Evolutionary conservation across 192 early-diverging fungal species (phyloP).

Genomic region (Linnemannia zychae): DNA sequence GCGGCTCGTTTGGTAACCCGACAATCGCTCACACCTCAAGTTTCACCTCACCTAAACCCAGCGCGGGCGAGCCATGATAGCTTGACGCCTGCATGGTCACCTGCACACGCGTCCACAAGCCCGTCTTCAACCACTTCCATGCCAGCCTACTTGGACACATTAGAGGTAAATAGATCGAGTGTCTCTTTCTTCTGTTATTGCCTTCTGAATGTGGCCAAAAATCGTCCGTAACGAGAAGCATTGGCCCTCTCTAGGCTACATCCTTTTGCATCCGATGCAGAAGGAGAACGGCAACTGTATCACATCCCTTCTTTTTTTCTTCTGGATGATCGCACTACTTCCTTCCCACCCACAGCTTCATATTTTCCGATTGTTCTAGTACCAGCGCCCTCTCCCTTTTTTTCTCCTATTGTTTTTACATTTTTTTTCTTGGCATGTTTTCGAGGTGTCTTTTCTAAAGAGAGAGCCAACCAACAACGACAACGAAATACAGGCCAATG

Average conservation of each 20-base stretch:
- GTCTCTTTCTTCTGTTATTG: background rate
- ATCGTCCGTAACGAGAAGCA: background rate
- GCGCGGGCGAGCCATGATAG: background rate
- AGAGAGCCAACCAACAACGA: no score
- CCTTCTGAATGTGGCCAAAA: background rate
- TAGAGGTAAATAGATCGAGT: constrained; percentile 37
- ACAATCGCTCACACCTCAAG: constrained; percentile 31
- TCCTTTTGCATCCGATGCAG: background rate
- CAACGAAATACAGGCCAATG: background rate
- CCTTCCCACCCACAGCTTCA: background rate
- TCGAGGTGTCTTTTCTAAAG: background rate
- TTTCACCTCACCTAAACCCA: constrained; percentile 34
- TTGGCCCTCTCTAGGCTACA: background rate
- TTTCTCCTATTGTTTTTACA: background rate
- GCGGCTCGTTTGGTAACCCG: constrained; percentile 5
- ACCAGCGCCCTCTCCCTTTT: background rate
- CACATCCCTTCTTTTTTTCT: background rate
- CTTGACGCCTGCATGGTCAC: constrained; percentile 38
- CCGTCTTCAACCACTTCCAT: constrained; percentile 44
- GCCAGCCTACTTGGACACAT: constrained; percentile 38
- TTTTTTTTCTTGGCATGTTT: background rate
- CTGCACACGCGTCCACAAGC: constrained; percentile 28
- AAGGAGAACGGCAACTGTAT: background rate
- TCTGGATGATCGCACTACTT: background rate
- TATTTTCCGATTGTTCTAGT: background rate